These are phyloP conservation scores for Dictyostelium citrinum DNA, from an alignment of 78 protist genomes.

Conservation along the genomic window DNA sequence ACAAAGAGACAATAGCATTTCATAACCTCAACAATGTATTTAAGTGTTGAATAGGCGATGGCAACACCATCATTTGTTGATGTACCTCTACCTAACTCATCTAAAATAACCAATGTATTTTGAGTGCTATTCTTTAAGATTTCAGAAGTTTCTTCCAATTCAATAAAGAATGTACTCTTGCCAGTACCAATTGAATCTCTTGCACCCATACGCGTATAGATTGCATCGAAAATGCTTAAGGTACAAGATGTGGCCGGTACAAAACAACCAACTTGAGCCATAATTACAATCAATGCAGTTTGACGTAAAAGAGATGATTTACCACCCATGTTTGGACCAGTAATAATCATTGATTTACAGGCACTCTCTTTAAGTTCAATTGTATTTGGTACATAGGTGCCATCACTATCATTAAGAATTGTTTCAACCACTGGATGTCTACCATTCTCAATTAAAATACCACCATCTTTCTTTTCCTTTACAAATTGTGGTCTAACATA, in stretches of 20 bases:
- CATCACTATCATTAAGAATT: background rate
- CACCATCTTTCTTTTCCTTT: background rate
- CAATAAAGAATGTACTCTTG: slow-evolving; percentile 92
- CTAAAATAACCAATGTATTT: slow-evolving; percentile 91
- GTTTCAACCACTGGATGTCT: slow-evolving; percentile 81
- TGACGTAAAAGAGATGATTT: slow-evolving; percentile 80
- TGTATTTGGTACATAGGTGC: slow-evolving; percentile 64
- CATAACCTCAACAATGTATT: slow-evolving; percentile 55
- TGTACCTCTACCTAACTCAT: slow-evolving; percentile 97
- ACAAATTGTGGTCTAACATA: slow-evolving; percentile 55
- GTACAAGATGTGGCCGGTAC: slow-evolving; percentile 90
- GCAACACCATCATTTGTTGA: slow-evolving; percentile 95
- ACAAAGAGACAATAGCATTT: slow-evolving; percentile 85
- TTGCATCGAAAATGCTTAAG: slow-evolving; percentile 84
- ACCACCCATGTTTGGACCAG: slow-evolving; percentile 98
- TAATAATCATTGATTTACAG: slow-evolving; percentile 67
- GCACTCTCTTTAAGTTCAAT: background rate
- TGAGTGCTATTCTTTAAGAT: slow-evolving; percentile 81
- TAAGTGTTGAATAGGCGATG: slow-evolving; percentile 87
- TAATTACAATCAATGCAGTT: slow-evolving; percentile 78
- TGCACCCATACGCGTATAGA: slow-evolving; percentile 95
- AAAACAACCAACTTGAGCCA: slow-evolving; percentile 95
- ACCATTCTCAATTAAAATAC: slow-evolving; percentile 62
- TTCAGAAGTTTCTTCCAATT: slow-evolving; percentile 89
- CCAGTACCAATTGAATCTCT: slow-evolving; percentile 85